A percentile compares a stretch with the other conserved stretches of the same genome.
phyloP scores from a whole-genome alignment of 768 basidiomycete species.

The Amyloporia xantha region DNA sequence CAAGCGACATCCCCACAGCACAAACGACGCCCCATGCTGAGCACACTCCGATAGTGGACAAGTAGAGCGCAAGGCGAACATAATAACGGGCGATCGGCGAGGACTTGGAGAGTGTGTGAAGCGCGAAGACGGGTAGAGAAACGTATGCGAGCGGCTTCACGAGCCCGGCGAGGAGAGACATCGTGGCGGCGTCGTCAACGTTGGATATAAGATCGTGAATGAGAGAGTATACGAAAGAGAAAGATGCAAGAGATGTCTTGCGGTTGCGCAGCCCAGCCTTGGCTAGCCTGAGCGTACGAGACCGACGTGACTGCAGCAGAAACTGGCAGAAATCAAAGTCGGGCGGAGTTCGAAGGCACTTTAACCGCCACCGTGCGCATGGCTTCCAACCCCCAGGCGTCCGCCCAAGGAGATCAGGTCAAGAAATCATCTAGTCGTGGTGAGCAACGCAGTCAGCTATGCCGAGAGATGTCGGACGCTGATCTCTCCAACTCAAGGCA shows the following conservation, averaged over 20 bases:
- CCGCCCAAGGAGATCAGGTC: not conserved
- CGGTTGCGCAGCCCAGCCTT: conserved; percentile 1
- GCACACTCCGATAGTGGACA: conserved; percentile 61
- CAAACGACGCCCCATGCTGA: conserved; percentile 68
- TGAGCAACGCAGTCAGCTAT: not conserved
- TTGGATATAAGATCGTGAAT: conserved; percentile 1
- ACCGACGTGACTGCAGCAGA: not conserved
- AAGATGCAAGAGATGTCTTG: conserved; percentile 7
- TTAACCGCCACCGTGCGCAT: conserved; percentile 1
- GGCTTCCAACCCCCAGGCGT: not conserved
- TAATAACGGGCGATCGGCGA: conserved; percentile 64
- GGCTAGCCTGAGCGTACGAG: not conserved
- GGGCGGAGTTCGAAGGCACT: conserved; percentile 1
- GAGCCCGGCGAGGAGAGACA: conserved; percentile 57
- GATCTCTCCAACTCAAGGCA: not conserved
- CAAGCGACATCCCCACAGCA: conserved; percentile 56
- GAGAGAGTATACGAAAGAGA: conserved; percentile 4
- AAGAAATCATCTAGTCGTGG: conserved; percentile 1
- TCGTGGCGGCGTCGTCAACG: conserved; percentile 26
- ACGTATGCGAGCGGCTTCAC: conserved; percentile 72
- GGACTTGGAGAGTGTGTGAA: conserved; percentile 50
- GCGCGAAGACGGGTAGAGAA: conserved; percentile 63
- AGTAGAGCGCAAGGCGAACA: conserved; percentile 64
- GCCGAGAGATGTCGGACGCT: not conserved
- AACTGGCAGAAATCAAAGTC: not conserved